Evolutionary conservation across 2,329 filamentous ascomycete species (phyloP), one percentile per base, ranked within the genome.

Genomic region (Rhynchosporium agropyri): DNA sequence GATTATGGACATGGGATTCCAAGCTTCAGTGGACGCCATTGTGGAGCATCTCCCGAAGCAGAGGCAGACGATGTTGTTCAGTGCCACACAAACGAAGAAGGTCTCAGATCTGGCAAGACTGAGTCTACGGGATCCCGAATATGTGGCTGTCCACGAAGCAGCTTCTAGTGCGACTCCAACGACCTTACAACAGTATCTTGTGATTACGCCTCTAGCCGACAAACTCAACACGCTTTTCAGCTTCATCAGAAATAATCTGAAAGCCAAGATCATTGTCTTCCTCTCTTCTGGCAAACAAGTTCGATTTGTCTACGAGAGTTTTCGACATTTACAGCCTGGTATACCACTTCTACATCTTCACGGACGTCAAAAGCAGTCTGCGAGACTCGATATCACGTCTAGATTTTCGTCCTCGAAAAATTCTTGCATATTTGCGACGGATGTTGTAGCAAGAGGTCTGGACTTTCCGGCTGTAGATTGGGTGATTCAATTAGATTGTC

Each of bases 401-500:
- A 88, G 89, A 58, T 99, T 97, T 75, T 88, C 90, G 0, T 81
- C 87, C 0, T 86, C 93, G 1, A 92, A 95, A 72, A 83, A 91
- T 62, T 89, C 91, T 0, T 97, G 95, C 73, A 82, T 99, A 0
- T 97, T 99, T 74, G 92, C 95, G 1, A 99, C 95, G 0, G 95
- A 99, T 74, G 92, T 99, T 5, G 92, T 96, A 3, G 95, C 95
- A 0, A 85, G 95, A 76, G 95, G 95, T 67, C 84, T 99, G 12
- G 95, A 99, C 76, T 98, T 99, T 74, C 95, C 95, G 0, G 89
- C 92, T 3, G 95, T 99, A 0, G 95, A 99, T 75, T 99, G 95
- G 90, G 95, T 99, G 4, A 92, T 99, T n/a, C 95, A 99, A 74
- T 84, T 91, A n/a, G 95, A 99, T 75, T 96, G 91, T 69, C 95